phyloP scores from a whole-genome alignment of 495 filamentous ascomycete genomes.

The Glarea lozoyensis region DNA sequence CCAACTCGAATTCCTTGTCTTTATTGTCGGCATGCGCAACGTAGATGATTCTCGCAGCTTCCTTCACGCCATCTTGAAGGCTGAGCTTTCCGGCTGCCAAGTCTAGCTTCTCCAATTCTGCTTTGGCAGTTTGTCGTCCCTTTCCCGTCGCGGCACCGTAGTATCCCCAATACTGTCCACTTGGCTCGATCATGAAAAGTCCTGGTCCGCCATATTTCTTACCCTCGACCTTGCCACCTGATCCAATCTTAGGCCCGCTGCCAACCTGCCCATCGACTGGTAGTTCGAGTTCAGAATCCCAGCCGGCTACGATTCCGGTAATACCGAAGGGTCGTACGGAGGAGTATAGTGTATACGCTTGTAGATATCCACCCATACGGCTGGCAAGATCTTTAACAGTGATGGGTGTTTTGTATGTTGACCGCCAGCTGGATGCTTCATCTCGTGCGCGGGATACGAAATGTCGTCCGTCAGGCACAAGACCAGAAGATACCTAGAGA shows the following conservation, averaged over 20 bases:
- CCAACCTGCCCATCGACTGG: slow-evolving; percentile 85
- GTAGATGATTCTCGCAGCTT: slow-evolving; percentile 94
- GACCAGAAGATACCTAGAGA: slow-evolving; percentile 79
- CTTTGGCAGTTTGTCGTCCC: slow-evolving; percentile 90
- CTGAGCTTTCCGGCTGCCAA: slow-evolving; percentile 68
- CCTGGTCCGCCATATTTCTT: slow-evolving; percentile 78
- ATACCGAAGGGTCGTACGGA: slow-evolving; percentile 94
- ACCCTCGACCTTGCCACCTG: slow-evolving; percentile 69
- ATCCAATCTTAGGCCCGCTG: slow-evolving; percentile 61
- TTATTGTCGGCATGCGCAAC: slow-evolving; percentile 92
- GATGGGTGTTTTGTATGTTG: slow-evolving; percentile 85
- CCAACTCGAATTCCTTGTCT: slow-evolving; percentile 97
- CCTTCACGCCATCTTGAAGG: slow-evolving; percentile 82
- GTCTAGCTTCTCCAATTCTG: slow-evolving; percentile 95
- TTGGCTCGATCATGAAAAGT: slow-evolving; percentile 98
- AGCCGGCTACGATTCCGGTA: slow-evolving; percentile 88
- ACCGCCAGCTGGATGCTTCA: slow-evolving; percentile 83
- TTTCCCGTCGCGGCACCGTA: slow-evolving; percentile 97
- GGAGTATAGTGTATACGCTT: slow-evolving; percentile 94
- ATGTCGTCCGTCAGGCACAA: slow-evolving; percentile 90
- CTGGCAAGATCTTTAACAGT: slow-evolving; percentile 75
- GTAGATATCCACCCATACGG: slow-evolving; percentile 89
- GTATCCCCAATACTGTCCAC: slow-evolving; percentile 95
- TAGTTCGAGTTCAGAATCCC: slow-evolving; percentile 73
- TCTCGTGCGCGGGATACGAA: slow-evolving; percentile 91